Base-by-base conservation (phyloP, 1,139 yeast species). In the Geotrichum australiense region DNA sequence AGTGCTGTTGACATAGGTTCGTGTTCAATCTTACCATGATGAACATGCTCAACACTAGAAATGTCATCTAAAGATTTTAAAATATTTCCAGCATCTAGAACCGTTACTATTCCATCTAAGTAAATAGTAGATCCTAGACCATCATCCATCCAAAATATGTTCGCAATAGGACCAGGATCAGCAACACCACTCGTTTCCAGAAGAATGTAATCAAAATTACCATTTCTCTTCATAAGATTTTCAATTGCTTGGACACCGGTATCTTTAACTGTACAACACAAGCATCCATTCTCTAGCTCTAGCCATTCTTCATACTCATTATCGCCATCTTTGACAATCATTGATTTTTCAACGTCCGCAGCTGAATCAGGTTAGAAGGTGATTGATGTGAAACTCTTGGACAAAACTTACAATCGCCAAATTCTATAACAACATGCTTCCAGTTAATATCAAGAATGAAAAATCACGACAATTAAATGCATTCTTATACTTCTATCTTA, bases 161-260 rank as follows among this genome's bases (percentile, higher is more conserved):
- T 77, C 6, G 96, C 96, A 27, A 91, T 86, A 0, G 97, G 97
- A 5, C 67, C 96, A 0, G 98, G 98, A 58, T 91, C 97, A 0
- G 99, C 98, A n/a, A 93, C 71, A 0, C 99, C 99, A 0, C 96
- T 86, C 0, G 99, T 93, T 58, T 91, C 99, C 43, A 93, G 65
- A 21, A 91, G 62, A 21, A 91, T 87, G 56, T 91, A 84, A 59
- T 93, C 98, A 46, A 91, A 89, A 42, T 72, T 73, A 12, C 80
- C 81, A 30, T 81, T 74, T 37, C 79, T 73, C 37, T 78, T 81
- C 53, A 91, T 79, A 53, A 91, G 71, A 47, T 85, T 78, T 60
- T 91, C 99, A 47, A 91, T 87, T 0, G 99, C 99, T 28, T 80
- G 70, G 1, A 91, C 96, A 5, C 98, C 98, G 46, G 79, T 83